phyloP scores from a whole-genome alignment of 345 rosid species.

The Eucalyptus polybractea region DNA sequence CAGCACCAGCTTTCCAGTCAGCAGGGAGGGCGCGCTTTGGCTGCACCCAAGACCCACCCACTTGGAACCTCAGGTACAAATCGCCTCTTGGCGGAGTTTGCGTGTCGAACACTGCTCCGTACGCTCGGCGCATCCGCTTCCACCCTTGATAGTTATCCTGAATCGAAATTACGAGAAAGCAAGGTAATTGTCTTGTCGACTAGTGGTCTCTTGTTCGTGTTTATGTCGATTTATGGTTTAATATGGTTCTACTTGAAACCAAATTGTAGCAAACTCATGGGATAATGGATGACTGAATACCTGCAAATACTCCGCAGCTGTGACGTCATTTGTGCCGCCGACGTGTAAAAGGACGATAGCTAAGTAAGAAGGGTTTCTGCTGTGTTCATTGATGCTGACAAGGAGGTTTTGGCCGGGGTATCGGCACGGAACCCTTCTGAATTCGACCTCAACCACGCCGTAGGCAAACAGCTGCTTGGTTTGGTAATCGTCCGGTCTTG shows the following conservation, averaged over 20 bases:
- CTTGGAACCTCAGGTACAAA: slow-evolving; percentile 39
- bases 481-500: slow-evolving; percentile 5
- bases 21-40: slow-evolving; percentile 34
- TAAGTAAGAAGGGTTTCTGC: slow-evolving; percentile 52
- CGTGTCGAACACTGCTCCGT: slow-evolving; percentile 58
- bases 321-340: slow-evolving; percentile 47
- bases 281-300: slow-evolving; percentile 2
- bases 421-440: slow-evolving; percentile 51
- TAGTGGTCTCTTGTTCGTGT: background rate
- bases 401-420: slow-evolving; percentile 31
- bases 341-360: slow-evolving; percentile 42
- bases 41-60: slow-evolving; percentile 44
- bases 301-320: slow-evolving; percentile 49
- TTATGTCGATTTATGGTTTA: background rate
- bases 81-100: slow-evolving; percentile 45
- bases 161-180: background rate
- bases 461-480: slow-evolving; percentile 30
- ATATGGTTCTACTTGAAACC: background rate
- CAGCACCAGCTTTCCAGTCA: slow-evolving; percentile 58
- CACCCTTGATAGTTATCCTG: slow-evolving; percentile 55
- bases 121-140: slow-evolving; percentile 61
- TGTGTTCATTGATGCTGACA: slow-evolving; percentile 57
- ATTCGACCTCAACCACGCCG: slow-evolving; percentile 79
- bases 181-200: background rate
- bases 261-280: background rate